These are phyloP conservation scores for Trichoderma koningiopsis DNA, from an alignment of 2,329 filamentous ascomycete species.

Conservation along the genomic window DNA sequence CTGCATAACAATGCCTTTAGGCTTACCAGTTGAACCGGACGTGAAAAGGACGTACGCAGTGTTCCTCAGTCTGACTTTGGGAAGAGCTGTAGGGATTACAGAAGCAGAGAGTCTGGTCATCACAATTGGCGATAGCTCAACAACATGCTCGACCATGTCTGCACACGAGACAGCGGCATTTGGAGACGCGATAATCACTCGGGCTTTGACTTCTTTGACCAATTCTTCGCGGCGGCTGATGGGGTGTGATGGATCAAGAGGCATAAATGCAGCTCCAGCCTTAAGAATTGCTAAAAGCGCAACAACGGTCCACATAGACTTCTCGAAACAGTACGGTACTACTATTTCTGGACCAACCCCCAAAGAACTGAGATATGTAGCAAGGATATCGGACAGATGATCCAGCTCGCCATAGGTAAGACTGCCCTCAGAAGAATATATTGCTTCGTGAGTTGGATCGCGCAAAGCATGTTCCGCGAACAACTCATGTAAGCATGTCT, in stretches of 20 bases:
- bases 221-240: conserved; percentile 15
- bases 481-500: conserved; percentile 13
- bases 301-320: conserved; percentile 31
- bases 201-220: conserved; percentile 19
- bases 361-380: conserved; percentile 18
- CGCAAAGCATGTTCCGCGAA: conserved; percentile 6
- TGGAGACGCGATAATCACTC: conserved; percentile 24
- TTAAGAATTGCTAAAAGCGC: conserved; percentile 34
- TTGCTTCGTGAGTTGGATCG: conserved; percentile 16
- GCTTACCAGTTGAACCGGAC: conserved; percentile 20
- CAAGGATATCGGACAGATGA: conserved; percentile 6
- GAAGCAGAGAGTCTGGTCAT: conserved; percentile 1
- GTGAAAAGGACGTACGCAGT: conserved; percentile 24
- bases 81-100: not conserved
- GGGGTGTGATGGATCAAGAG: conserved; percentile 33
- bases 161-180: not conserved
- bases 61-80: conserved; percentile 2
- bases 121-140: conserved; percentile 7
- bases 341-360: conserved; percentile 34
- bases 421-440: conserved; percentile 21
- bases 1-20: conserved; percentile 24
- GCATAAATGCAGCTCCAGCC: conserved; percentile 34
- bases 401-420: conserved; percentile 23
- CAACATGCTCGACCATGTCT: conserved; percentile 1
- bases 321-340: conserved; percentile 28